phyloP scores from a whole-genome alignment of 2,329 filamentous ascomycete genomes.

The Botrytis deweyae region DNA sequence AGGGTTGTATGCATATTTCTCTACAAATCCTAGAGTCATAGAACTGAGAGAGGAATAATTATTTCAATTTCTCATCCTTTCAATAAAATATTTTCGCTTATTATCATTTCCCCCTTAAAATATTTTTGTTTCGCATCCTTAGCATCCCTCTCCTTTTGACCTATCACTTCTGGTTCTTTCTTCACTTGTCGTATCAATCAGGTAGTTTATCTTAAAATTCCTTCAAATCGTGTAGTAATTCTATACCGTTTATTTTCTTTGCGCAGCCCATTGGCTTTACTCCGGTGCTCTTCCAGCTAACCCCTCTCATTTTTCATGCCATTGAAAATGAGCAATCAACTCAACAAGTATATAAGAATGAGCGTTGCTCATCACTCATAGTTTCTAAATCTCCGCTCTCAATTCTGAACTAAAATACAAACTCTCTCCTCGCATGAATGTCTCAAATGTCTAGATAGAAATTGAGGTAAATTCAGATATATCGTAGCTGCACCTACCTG shows the following conservation, averaged over 20 bases:
- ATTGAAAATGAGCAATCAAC: neutral
- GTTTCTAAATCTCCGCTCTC: neutral
- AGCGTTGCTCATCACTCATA: neutral
- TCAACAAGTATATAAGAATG: neutral
- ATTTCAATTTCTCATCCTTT: neutral
- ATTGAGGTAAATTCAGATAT: neutral
- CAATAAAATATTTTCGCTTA: neutral
- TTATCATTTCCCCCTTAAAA: neutral
- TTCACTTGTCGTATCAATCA: neutral
- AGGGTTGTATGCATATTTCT: neutral
- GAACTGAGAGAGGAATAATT: neutral
- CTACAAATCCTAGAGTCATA: neutral
- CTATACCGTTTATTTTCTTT: neutral
- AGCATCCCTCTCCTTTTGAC: neutral
- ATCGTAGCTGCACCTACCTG: neutral
- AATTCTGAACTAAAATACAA: neutral
- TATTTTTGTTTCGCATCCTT: neutral
- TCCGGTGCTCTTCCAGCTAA: neutral
- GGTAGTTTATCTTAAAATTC: rapidly evolving
- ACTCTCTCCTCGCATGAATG: neutral
- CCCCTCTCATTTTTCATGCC: neutral
- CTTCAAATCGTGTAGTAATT: rapidly evolving
- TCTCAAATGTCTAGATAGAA: neutral
- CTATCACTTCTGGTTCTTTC: neutral
- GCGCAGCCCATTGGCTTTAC: neutral